These are phyloP conservation scores for Vitis hybrid DNA, from an alignment of 177 flowering plant genomes.

Conservation along the genomic window DNA sequence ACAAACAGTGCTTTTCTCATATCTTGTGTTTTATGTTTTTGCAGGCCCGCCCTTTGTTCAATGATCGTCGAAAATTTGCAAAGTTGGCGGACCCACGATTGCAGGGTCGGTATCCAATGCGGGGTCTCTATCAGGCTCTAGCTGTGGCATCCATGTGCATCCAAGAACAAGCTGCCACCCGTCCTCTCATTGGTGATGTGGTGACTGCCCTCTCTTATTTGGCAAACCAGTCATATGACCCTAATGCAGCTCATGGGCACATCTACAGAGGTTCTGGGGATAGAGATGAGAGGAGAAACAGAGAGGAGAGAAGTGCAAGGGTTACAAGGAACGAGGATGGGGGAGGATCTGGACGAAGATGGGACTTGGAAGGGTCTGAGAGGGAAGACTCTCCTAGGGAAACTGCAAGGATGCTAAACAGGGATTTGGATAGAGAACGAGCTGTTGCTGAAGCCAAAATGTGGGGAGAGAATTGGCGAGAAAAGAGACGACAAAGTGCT, in stretches of 20 bases:
- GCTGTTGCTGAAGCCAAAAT: slow-evolving; percentile 97
- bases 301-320: slow-evolving; percentile 56
- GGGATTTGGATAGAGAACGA: slow-evolving; percentile 70
- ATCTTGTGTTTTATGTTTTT: slow-evolving; percentile 10
- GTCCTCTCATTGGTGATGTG: slow-evolving; percentile 90
- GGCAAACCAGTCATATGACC: slow-evolving; percentile 74
- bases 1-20: no score
- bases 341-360: slow-evolving; percentile 68
- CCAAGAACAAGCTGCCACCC: slow-evolving; percentile 88
- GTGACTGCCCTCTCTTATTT: slow-evolving; percentile 90
- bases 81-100: slow-evolving; percentile 81
- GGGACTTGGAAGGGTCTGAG: slow-evolving; percentile 76
- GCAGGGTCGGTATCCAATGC: slow-evolving; percentile 73
- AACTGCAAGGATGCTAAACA: slow-evolving; percentile 62
- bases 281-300: slow-evolving; percentile 54
- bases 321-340: slow-evolving; percentile 63
- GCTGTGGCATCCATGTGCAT: slow-evolving; percentile 97
- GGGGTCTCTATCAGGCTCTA: slow-evolving; percentile 92
- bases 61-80: slow-evolving; percentile 75
- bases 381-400: slow-evolving; percentile 80
- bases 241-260: slow-evolving; percentile 34
- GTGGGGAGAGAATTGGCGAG: slow-evolving; percentile 96
- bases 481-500: slow-evolving; percentile 63
- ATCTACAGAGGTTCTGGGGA: slow-evolving; percentile 32
- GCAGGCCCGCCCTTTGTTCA: slow-evolving; percentile 95